Evolutionary conservation across 495 filamentous ascomycete genomes (phyloP).

Genomic region (Annulohypoxylon moriforme): DNA sequence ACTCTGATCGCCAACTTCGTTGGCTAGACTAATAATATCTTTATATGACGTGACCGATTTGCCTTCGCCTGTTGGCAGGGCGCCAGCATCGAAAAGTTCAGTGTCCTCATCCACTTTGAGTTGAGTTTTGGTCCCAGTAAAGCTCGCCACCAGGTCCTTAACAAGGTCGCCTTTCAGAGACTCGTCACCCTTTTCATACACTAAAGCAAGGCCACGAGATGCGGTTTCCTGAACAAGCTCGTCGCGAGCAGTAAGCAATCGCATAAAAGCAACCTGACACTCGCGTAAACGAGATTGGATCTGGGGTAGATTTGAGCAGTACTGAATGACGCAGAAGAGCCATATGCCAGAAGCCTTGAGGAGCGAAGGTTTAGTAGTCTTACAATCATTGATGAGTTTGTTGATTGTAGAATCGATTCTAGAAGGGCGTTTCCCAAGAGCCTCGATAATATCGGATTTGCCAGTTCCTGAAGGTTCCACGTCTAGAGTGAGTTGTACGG

Average conservation of each 20-base stretch:
- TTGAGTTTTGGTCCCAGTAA: slow-evolving; percentile 78
- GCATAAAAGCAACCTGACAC: slow-evolving; percentile 88
- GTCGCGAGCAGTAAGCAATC: slow-evolving; percentile 86
- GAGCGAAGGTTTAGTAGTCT: slow-evolving; percentile 83
- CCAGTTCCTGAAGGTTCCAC: slow-evolving; percentile 54
- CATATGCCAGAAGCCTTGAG: slow-evolving; percentile 92
- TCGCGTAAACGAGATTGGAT: slow-evolving; percentile 77
- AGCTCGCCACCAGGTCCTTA: slow-evolving; percentile 84
- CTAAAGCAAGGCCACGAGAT: slow-evolving; percentile 85
- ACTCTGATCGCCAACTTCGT: slow-evolving; percentile 93
- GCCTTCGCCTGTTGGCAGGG: slow-evolving; percentile 89
- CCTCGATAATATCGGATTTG: slow-evolving; percentile 49
- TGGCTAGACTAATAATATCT: slow-evolving; percentile 91
- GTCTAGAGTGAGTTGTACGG: slow-evolving; percentile 62
- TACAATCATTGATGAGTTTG: slow-evolving; percentile 77
- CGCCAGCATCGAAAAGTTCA: slow-evolving; percentile 92
- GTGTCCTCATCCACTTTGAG: slow-evolving; percentile 89
- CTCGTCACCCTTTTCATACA: slow-evolving; percentile 90
- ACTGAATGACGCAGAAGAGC: slow-evolving; percentile 92
- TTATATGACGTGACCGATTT: slow-evolving; percentile 93
- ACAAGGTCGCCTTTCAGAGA: slow-evolving; percentile 83
- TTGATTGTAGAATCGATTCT: slow-evolving; percentile 69
- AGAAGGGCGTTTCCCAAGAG: slow-evolving; percentile 52
- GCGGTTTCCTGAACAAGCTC: slow-evolving; percentile 96
- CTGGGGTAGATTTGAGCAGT: slow-evolving; percentile 79